Conservation (phyloP, 2,329 filamentous ascomycete species). For the Torrubiella hemipterigena region DNA sequence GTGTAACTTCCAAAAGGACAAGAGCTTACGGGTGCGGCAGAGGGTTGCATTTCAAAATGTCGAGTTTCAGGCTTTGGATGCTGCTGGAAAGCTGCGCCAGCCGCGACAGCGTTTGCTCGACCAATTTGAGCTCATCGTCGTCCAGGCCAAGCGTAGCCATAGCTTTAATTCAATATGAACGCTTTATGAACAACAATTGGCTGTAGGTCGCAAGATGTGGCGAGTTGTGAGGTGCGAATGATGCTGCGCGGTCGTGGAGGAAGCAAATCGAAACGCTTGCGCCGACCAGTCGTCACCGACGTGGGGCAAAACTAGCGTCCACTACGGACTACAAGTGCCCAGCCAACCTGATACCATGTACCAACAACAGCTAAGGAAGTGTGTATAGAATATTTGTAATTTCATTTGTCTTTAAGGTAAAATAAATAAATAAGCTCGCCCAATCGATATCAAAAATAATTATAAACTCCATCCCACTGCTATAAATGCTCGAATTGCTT, state of each 20-base stretch:
- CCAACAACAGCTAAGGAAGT: background rate
- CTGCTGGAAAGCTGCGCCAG: slow-evolving; percentile 58
- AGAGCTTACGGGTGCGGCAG: slow-evolving; percentile 51
- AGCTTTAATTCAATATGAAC: background rate
- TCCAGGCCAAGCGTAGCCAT: slow-evolving; percentile 37
- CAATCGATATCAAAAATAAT: too few relatives aligned
- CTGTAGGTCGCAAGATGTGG: background rate
- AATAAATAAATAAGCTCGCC: too few relatives aligned
- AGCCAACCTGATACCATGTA: too few relatives aligned
- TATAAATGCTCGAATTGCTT: background rate
- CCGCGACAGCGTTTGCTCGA: slow-evolving; percentile 59
- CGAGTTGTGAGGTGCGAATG: background rate
- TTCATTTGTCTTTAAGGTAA: background rate
- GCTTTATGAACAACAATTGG: background rate
- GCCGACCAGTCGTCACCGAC: background rate
- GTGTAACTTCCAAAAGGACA: too few relatives aligned
- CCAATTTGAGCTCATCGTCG: slow-evolving; percentile 50
- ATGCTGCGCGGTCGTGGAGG: background rate
- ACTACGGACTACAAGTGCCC: too few relatives aligned
- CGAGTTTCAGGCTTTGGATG: slow-evolving; percentile 50
- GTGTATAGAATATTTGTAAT: background rate
- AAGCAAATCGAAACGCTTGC: background rate
- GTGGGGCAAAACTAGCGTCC: too few relatives aligned
- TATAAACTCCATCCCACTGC: too few relatives aligned
- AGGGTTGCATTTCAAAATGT: slow-evolving; percentile 49